A percentile compares a stretch with the other conserved stretches of the same genome.
Evolutionary conservation across 2,329 filamentous ascomycete species (phyloP).

Genomic region (Exophiala alcalophila): DNA sequence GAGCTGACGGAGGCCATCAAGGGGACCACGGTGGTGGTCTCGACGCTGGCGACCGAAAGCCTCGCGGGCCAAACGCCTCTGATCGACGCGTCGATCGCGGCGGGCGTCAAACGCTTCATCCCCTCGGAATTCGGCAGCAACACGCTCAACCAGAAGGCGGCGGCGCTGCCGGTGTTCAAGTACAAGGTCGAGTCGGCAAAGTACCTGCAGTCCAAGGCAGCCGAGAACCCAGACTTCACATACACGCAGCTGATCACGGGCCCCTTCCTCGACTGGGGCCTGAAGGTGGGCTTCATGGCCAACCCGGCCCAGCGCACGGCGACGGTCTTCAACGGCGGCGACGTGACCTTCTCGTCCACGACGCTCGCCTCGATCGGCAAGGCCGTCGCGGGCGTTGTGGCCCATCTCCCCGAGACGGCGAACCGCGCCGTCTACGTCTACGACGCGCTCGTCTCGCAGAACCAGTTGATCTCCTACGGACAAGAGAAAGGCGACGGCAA

Average conservation of each 20-base stretch:
- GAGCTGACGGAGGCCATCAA: slow-evolving; percentile 31
- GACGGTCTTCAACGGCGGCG: slow-evolving; percentile 51
- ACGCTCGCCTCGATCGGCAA: slow-evolving; percentile 48
- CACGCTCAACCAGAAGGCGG: slow-evolving; percentile 29
- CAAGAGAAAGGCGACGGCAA: slow-evolving; percentile 36
- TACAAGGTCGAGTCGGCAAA: slow-evolving; percentile 35
- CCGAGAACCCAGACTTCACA: slow-evolving; percentile 29
- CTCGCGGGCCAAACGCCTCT: slow-evolving; percentile 25
- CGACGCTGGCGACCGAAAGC: slow-evolving; percentile 11
- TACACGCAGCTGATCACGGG: slow-evolving; percentile 37
- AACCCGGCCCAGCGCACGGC: slow-evolving; percentile 44
- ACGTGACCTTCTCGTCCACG: slow-evolving; percentile 49
- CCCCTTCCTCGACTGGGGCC: slow-evolving; percentile 35
- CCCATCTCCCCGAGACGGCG: slow-evolving; percentile 51
- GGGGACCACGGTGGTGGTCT: slow-evolving; percentile 35
- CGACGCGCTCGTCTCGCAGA: slow-evolving; percentile 47
- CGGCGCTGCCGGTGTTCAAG: slow-evolving; percentile 34
- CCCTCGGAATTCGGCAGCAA: slow-evolving; percentile 40
- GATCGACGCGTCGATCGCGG: slow-evolving; percentile 35
- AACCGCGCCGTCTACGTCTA: slow-evolving; percentile 52
- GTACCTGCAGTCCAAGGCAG: slow-evolving; percentile 30
- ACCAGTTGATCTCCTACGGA: slow-evolving; percentile 37
- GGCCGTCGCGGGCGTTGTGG: slow-evolving; percentile 50
- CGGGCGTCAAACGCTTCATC: slow-evolving; percentile 35
- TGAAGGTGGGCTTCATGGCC: slow-evolving; percentile 44